Percentiles rank a stretch among this genome's conserved stretches.
Evolutionary conservation across 106 monocot species (phyloP).

Genomic region (Acorus calamus): DNA sequence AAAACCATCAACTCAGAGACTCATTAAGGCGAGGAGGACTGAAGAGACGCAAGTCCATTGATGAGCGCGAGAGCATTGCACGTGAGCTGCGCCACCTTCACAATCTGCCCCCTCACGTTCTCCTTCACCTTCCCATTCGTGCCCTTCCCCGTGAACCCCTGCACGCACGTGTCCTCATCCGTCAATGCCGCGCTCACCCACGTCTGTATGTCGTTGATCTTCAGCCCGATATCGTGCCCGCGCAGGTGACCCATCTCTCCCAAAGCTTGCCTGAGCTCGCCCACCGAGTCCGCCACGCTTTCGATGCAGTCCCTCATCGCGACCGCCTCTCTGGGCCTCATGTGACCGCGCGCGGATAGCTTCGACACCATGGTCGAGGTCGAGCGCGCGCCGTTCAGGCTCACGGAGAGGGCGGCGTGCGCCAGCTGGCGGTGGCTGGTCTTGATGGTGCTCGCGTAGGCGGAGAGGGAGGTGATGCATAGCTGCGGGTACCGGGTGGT

Average conservation of each 20-base stretch:
- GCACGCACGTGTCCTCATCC: slow-evolving; percentile 24
- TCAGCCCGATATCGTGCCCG: neutral
- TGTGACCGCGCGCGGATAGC: neutral
- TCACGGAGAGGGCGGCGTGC: slow-evolving; percentile 8
- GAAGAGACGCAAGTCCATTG: neutral
- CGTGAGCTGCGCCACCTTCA: slow-evolving; percentile 3
- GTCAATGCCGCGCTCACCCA: slow-evolving; percentile 41
- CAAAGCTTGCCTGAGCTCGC: slow-evolving; percentile 12
- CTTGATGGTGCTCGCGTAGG: slow-evolving; percentile 11
- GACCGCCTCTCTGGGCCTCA: slow-evolving; percentile 1
- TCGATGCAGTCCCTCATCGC: slow-evolving; percentile 25
- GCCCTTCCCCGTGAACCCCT: slow-evolving; percentile 10
- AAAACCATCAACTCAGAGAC: too few relatives aligned
- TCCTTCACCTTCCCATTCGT: neutral
- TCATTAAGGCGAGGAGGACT: too few relatives aligned
- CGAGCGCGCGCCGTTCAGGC: slow-evolving; percentile 12
- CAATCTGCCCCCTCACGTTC: slow-evolving; percentile 2
- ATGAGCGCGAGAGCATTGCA: slow-evolving; percentile 16
- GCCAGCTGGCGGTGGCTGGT: slow-evolving; percentile 13
- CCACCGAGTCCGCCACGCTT: slow-evolving; percentile 12
- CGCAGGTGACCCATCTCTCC: slow-evolving; percentile 5
- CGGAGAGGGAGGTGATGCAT: slow-evolving; percentile 23
- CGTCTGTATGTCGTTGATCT: slow-evolving; percentile 21
- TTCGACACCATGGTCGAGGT: slow-evolving; percentile 1
- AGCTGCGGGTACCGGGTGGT: slow-evolving; percentile 13